Evolutionary conservation across 139 green algal genomes (phyloP), one percentile per base, ranked within the genome.

Genomic region (Volvox reticuliferus): DNA sequence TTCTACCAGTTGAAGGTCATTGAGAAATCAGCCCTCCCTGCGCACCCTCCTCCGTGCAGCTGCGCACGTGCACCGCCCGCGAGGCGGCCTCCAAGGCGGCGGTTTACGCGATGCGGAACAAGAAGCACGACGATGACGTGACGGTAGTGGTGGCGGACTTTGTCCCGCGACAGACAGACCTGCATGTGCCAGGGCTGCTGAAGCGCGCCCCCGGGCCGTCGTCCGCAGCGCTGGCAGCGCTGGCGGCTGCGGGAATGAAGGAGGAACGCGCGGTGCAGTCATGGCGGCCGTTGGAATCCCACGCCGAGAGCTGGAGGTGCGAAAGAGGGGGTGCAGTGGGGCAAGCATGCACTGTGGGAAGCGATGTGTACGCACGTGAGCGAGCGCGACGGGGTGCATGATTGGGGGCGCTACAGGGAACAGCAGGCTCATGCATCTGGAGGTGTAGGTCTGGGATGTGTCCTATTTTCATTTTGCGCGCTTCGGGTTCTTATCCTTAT

Each of bases 71-170:
- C 76, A 91, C 28, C 24, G 76, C 75, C 32, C 76, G 76, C 62
- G 87, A 91, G 76, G 79, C 88, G 16, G 78, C 63, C 71, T 50
- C 36, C 67, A 81, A 81, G n/a, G 69, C 90, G 28, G 68, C 81
- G 0, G 21, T 89, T 30, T 77, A 37, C 78, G 89, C 92, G 71
- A 84, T 94, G 32, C 76, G 77, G 65, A 91, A 82, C 73, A 86
- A 83, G 62, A 35, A 44, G 26, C 73, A 80, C 37, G 65, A 87
- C 81, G 71, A 92, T 68, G 87, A 92, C 44, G 67, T 92, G 32
- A 92, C 87, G 20, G 93, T 94, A 35, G 44, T 97, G 22, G 94
- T 97, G 13, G 91, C 96, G 24, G 96, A 97, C 90, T 94, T 97
- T 30, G 77, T 94, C 37, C 92, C 94, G 0, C 33, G 82, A 1